phyloP scores from a whole-genome alignment of 208 protist genomes.

The Acanthamoeba lenticulata region DNA sequence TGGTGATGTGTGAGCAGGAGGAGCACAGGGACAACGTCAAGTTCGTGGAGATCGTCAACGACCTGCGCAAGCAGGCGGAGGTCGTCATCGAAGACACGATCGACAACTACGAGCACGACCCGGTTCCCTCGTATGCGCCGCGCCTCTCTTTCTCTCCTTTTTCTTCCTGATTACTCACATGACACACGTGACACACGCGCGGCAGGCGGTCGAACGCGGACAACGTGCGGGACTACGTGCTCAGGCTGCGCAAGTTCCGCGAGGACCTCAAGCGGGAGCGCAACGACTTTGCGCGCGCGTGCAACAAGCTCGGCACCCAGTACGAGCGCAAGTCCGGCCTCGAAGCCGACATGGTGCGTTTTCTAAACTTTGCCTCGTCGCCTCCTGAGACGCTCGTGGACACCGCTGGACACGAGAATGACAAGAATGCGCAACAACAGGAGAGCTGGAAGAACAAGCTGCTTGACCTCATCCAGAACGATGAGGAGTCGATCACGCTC shows the following conservation, averaged over 20 bases:
- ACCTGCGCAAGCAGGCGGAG: constrained; percentile 50
- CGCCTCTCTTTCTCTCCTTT: neutral
- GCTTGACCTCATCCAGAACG: neutral
- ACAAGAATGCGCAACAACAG: too few relatives aligned
- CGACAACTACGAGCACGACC: constrained; percentile 44
- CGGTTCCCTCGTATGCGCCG: constrained; percentile 20
- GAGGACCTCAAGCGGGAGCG: constrained; percentile 45
- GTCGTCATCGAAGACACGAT: neutral
- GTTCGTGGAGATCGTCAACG: constrained; percentile 61
- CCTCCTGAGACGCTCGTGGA: too few relatives aligned
- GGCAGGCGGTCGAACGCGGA: neutral
- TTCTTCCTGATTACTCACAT: neutral
- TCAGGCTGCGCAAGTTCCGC: constrained; percentile 33
- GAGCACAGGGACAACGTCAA: constrained; percentile 64
- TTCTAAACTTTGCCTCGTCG: neutral
- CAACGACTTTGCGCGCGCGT: constrained; percentile 38
- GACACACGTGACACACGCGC: neutral
- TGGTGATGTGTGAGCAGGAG: neutral
- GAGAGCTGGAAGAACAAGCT: constrained; percentile 45
- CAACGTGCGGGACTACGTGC: constrained; percentile 32
- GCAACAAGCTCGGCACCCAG: constrained; percentile 58
- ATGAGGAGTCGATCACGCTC: neutral
- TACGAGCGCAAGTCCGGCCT: constrained; percentile 27
- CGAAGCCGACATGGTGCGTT: neutral
- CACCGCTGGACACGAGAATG: too few relatives aligned